Evolutionary conservation across 2,329 filamentous ascomycete genomes (phyloP).

Genomic region (Venturia effusa): DNA sequence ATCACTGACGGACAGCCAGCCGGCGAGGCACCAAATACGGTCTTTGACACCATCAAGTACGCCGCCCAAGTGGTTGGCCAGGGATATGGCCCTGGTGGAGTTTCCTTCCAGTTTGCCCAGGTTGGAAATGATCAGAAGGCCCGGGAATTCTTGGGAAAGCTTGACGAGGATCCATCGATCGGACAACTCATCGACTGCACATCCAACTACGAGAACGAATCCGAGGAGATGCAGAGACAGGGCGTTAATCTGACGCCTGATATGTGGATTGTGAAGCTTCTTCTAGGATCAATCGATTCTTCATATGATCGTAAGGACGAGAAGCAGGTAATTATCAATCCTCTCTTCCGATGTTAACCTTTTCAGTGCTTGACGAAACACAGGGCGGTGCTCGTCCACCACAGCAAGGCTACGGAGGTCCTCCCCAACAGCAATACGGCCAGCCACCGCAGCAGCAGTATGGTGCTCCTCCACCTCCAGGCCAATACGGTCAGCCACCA

Average conservation of each 20-base stretch:
- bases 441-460: constrained; percentile 20
- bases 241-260: constrained; percentile 53
- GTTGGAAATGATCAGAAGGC: constrained; percentile 57
- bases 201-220: constrained; percentile 58
- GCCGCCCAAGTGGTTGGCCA: constrained; percentile 40
- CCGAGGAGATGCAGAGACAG: constrained; percentile 52
- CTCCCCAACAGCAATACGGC: constrained; percentile 22
- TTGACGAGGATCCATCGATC: constrained; percentile 53
- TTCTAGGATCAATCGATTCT: constrained; percentile 55
- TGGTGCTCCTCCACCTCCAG: constrained; percentile 18
- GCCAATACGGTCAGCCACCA: constrained; percentile 14
- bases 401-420: constrained; percentile 16
- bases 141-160: constrained; percentile 49
- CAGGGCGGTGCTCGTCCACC: constrained; percentile 19
- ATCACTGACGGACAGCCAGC: constrained; percentile 58
- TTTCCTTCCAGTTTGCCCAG: constrained; percentile 59
- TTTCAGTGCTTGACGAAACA: background rate
- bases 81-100: constrained; percentile 45
- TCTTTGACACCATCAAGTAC: constrained; percentile 47
- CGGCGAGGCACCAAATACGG: constrained; percentile 45
- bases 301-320: constrained; percentile 58
- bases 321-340: constrained; percentile 32
- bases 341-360: constrained; percentile 12
- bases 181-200: constrained; percentile 56
- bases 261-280: constrained; percentile 56